phyloP scores from a whole-genome alignment of 2,329 filamentous ascomycete species.

The Colletotrichum sidae region DNA sequence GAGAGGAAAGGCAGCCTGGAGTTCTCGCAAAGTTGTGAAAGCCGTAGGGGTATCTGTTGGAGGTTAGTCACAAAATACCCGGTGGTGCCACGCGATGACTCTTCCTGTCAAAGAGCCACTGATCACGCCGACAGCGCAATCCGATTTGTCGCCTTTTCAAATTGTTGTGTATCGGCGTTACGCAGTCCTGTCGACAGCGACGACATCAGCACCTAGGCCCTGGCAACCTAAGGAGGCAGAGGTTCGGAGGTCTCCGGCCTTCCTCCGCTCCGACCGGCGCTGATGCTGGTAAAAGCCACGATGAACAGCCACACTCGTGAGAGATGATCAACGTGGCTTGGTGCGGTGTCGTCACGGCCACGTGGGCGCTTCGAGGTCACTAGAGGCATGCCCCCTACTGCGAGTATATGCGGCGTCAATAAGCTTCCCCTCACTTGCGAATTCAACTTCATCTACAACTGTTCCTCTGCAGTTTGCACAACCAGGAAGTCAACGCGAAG shows the following conservation, averaged over 20 bases:
- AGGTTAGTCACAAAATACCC: not conserved
- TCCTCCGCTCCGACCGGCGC: too few relatives aligned
- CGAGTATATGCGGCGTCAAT: not conserved
- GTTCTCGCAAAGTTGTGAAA: too few relatives aligned
- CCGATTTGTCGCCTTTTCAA: not conserved
- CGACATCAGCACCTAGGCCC: too few relatives aligned
- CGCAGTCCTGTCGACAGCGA: too few relatives aligned
- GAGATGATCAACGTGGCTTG: too few relatives aligned
- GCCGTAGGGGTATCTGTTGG: not conserved
- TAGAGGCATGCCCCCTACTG: not conserved
- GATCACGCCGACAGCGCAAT: not conserved
- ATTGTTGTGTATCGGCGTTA: too few relatives aligned
- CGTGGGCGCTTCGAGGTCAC: not conserved
- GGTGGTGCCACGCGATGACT: conserved; percentile 20
- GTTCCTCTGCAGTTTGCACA: too few relatives aligned
- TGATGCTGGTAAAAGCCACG: not conserved
- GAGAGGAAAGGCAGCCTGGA: too few relatives aligned
- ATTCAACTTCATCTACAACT: not conserved
- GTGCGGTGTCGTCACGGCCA: not conserved
- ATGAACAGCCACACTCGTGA: not conserved
- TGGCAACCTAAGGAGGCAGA: too few relatives aligned
- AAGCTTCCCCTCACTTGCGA: not conserved
- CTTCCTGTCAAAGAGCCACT: not conserved
- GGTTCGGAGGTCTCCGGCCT: too few relatives aligned
- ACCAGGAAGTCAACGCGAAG: too few relatives aligned